Evolutionary conservation across 2,329 filamentous ascomycete genomes (phyloP).

Genomic region (Epichloe glyceriae): DNA sequence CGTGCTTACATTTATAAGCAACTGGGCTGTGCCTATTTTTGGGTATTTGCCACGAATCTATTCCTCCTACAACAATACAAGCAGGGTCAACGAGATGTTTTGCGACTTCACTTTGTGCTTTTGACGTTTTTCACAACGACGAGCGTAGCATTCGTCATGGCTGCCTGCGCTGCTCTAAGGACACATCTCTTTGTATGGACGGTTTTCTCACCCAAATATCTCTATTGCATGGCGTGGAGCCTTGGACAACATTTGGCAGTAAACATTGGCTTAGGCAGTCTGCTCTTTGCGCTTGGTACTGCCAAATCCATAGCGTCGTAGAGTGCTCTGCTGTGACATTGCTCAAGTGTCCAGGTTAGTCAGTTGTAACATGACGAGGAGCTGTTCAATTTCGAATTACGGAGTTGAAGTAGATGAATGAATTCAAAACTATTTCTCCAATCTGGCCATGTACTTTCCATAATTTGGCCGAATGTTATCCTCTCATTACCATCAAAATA

Average conservation of each 20-base stretch:
- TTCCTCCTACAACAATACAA: slow-evolving; percentile 34
- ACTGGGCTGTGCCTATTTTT: slow-evolving; percentile 89
- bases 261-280: slow-evolving; percentile 50
- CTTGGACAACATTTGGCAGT: slow-evolving; percentile 66
- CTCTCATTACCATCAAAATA: not conserved
- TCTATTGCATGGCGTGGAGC: slow-evolving; percentile 85
- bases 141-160: slow-evolving; percentile 66
- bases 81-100: slow-evolving; percentile 18
- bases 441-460: not conserved
- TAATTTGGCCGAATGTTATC: not conserved
- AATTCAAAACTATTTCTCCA: not conserved
- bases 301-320: slow-evolving; percentile 5
- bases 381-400: not conserved
- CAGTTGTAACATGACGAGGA: not conserved
- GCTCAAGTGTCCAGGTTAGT: not conserved
- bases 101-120: slow-evolving; percentile 42
- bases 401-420: not conserved
- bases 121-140: slow-evolving; percentile 58
- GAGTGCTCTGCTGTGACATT: not conserved
- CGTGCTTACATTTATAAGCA: slow-evolving; percentile 69
- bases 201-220: slow-evolving; percentile 91
- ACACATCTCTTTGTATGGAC: slow-evolving; percentile 98
- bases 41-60: slow-evolving; percentile 54
- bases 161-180: slow-evolving; percentile 68
- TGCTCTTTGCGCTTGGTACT: slow-evolving; percentile 41